These are phyloP conservation scores for Gomphus bonarii DNA, from an alignment of 1,284 basidiomycete species.

Conservation along the genomic window DNA sequence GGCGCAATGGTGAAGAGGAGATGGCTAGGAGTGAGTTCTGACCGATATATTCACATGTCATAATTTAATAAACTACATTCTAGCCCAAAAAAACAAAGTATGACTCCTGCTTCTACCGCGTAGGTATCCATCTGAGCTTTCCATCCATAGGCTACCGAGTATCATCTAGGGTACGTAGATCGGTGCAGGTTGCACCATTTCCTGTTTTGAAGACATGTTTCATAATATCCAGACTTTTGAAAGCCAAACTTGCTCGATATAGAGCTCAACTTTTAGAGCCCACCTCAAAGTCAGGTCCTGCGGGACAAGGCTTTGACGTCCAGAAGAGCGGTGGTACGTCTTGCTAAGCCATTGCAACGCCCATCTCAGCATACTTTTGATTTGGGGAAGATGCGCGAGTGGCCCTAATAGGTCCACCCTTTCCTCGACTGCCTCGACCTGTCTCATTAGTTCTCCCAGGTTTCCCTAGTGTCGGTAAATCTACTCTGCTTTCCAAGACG, in stretches of 20 bases:
- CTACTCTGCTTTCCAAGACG: constrained; percentile 84
- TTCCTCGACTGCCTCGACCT: neutral
- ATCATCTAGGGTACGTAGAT: constrained; percentile 54
- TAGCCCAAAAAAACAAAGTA: constrained; percentile 90
- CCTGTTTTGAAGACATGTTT: neutral
- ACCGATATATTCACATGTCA: constrained; percentile 12
- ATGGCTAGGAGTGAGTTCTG: constrained; percentile 81
- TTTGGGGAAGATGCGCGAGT: constrained; percentile 66
- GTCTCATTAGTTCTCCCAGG: constrained; percentile 21
- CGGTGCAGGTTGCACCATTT: neutral
- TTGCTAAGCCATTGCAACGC: neutral
- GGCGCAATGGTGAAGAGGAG: constrained; percentile 55
- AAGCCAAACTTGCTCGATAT: constrained; percentile 88
- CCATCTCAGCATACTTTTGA: neutral
- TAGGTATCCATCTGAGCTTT: constrained; percentile 9
- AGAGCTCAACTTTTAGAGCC: constrained; percentile 86
- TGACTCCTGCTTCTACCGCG: neutral
- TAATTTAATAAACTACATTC: neutral
- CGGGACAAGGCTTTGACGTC: constrained; percentile 87
- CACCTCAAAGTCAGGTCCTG: constrained; percentile 67
- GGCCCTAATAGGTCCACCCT: constrained; percentile 58
- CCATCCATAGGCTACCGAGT: constrained; percentile 68
- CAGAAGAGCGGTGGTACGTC: constrained; percentile 70
- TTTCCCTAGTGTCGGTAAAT: constrained; percentile 94
- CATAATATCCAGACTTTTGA: constrained; percentile 40